These are phyloP conservation scores for Phytophthora fragariae DNA, from an alignment of 352 stramenopile species.

Conservation along the genomic window DNA sequence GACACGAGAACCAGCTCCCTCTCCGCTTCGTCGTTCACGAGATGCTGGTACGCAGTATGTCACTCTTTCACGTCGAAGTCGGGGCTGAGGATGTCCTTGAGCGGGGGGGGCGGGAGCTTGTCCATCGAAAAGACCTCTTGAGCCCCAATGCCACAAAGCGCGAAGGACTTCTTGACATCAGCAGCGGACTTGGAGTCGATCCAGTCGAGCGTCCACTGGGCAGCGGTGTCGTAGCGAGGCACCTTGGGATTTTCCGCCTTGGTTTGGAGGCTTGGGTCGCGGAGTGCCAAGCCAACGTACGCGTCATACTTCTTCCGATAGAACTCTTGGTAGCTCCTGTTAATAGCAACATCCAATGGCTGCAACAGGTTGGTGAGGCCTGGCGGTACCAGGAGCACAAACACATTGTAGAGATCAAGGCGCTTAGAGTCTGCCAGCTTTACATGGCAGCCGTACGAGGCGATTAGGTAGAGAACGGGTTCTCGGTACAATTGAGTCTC, in stretches of 20 bases:
- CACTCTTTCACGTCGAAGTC: constrained; percentile 5
- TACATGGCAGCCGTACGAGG: no score
- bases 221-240: not conserved
- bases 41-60: constrained; percentile 7
- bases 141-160: not conserved
- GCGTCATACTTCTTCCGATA: constrained; percentile 16
- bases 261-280: not conserved
- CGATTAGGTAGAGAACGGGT: no score
- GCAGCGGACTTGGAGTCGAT: not conserved
- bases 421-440: no score
- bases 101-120: not conserved
- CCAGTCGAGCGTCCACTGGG: constrained; percentile 11
- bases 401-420: no score
- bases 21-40: constrained; percentile 1
- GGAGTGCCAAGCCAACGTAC: not conserved
- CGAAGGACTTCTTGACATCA: constrained; percentile 8
- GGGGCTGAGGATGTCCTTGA: constrained; percentile 1
- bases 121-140: constrained; percentile 5
- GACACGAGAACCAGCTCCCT: not conserved
- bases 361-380: constrained; percentile 16
- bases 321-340: constrained; percentile 22
- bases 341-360: constrained; percentile 11
- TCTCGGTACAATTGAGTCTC: no score
- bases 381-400: no score
- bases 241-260: constrained; percentile 12